Conservation (phyloP, 2,329 filamentous ascomycete genomes). For the Plectosphaerella plurivora region DNA sequence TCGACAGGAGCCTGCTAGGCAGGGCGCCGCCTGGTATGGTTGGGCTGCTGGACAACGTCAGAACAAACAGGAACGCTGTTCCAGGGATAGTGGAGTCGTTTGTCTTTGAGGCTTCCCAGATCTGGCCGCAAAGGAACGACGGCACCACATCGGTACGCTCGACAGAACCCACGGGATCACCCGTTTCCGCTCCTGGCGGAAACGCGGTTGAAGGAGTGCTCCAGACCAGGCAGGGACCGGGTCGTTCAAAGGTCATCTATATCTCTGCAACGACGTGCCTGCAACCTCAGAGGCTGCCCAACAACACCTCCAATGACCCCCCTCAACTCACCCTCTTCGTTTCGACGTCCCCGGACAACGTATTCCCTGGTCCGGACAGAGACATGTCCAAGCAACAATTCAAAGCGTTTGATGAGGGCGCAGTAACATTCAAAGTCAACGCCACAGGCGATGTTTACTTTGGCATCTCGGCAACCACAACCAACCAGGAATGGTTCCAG, state of each 20-base stretch:
- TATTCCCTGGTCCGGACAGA: slow-evolving; percentile 59
- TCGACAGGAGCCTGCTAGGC: slow-evolving; percentile 60
- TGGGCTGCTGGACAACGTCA: slow-evolving; percentile 60
- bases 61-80: slow-evolving; percentile 52
- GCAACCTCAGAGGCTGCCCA: slow-evolving; percentile 58
- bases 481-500: slow-evolving; percentile 50
- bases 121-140: slow-evolving; percentile 35
- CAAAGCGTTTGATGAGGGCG: slow-evolving; percentile 61
- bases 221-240: slow-evolving; percentile 10
- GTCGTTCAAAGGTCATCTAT: slow-evolving; percentile 54
- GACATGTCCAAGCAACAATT: slow-evolving; percentile 38
- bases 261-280: slow-evolving; percentile 83
- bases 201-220: too few relatives aligned
- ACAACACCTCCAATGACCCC: slow-evolving; percentile 40
- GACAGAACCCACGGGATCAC: not conserved
- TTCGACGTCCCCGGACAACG: slow-evolving; percentile 60
- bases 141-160: not conserved
- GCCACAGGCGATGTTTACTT: slow-evolving; percentile 69
- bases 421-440: slow-evolving; percentile 59
- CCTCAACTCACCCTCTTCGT: slow-evolving; percentile 77
- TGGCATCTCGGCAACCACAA: slow-evolving; percentile 65
- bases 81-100: slow-evolving; percentile 61
- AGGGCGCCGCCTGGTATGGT: slow-evolving; percentile 49
- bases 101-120: slow-evolving; percentile 53
- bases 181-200: too few relatives aligned